Evolutionary conservation across 2,329 filamentous ascomycete species (phyloP).

Genomic region (Cytospora mali): DNA sequence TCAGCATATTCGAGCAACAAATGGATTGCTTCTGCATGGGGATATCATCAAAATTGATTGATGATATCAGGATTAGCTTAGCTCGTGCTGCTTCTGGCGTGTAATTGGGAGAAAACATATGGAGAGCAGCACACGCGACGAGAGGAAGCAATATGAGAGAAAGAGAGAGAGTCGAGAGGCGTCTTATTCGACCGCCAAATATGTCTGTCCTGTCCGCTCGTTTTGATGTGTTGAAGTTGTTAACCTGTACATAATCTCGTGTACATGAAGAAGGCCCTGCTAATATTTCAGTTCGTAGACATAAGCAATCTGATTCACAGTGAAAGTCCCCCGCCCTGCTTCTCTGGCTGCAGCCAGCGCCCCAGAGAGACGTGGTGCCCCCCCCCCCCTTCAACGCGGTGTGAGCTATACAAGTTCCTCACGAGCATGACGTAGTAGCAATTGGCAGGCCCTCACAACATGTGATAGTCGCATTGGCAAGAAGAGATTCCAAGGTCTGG

Average conservation of each 20-base stretch:
- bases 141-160: not conserved
- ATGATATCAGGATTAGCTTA: not conserved
- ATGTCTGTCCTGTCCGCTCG: not conserved
- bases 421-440: too few species aligned
- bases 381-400: too few species aligned
- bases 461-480: too few species aligned
- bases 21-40: not conserved
- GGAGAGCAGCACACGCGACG: slow-evolving; percentile 1
- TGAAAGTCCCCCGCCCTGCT: not conserved
- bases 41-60: not conserved
- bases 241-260: not conserved
- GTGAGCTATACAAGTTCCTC: too few species aligned
- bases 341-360: not conserved
- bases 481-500: too few species aligned
- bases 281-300: not conserved
- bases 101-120: not conserved
- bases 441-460: too few species aligned
- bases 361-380: too few species aligned
- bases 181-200: not conserved
- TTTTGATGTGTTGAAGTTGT: too few species aligned
- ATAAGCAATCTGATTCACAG: not conserved
- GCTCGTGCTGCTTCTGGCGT: not conserved
- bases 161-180: not conserved
- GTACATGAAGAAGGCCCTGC: not conserved
- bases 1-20: not conserved